Conservation (phyloP, 768 basidiomycete species). For the Serpula lacrymans region DNA sequence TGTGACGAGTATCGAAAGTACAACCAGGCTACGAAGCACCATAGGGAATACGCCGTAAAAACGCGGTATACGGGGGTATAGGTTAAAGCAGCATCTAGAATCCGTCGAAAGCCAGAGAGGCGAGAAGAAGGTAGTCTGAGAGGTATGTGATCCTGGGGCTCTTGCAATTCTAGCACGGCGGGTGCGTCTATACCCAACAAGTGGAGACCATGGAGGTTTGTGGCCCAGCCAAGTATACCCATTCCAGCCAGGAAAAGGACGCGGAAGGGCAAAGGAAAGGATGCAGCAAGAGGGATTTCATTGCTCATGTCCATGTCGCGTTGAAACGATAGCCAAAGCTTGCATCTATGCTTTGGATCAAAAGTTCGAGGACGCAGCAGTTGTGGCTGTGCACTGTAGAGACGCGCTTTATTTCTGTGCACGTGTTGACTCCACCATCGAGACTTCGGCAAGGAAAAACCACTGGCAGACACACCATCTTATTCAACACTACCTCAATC, state of each 20-base stretch:
- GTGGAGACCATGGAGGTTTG: conserved; percentile 85
- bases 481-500: no score
- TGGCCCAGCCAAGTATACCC: conserved; percentile 88
- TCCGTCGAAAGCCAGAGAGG: conserved; percentile 28
- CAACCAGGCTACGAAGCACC: conserved; percentile 67
- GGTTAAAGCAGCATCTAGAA: conserved; percentile 36
- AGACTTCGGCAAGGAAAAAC: no score
- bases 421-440: no score
- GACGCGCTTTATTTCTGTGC: no score
- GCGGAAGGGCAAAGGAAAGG: conserved; percentile 90
- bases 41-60: conserved; percentile 54
- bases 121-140: conserved; percentile 25
- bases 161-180: conserved; percentile 60
- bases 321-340: conserved; percentile 6
- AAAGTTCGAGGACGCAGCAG: not conserved
- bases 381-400: conserved; percentile 4
- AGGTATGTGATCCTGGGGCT: conserved; percentile 12
- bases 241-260: conserved; percentile 76
- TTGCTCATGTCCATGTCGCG: conserved; percentile 34
- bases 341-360: conserved; percentile 1
- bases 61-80: conserved; percentile 68
- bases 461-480: no score
- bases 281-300: conserved; percentile 48
- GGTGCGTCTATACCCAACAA: conserved; percentile 70
- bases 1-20: conserved; percentile 59